phyloP scores from a whole-genome alignment of 2,329 filamentous ascomycete genomes.

The Coniochaeta sp. region DNA sequence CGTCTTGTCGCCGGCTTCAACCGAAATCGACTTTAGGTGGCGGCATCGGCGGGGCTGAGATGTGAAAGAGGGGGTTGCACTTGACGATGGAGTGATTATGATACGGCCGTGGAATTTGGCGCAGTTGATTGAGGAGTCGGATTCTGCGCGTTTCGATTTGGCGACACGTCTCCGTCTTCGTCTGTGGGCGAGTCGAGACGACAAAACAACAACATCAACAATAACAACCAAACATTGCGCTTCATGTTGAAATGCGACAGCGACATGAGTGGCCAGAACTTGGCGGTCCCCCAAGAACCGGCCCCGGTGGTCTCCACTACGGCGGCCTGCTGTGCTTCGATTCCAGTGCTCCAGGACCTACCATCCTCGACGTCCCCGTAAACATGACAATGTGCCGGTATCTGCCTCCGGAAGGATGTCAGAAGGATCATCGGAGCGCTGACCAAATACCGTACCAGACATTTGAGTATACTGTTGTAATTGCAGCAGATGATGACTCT shows the following conservation, averaged over 20 bases:
- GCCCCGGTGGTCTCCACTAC: neutral
- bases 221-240: constrained; percentile 17
- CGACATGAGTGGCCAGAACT: constrained; percentile 15
- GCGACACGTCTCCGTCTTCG: neutral
- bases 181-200: neutral
- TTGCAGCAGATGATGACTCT: neutral
- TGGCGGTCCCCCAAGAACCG: neutral
- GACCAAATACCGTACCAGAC: neutral
- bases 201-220: constrained; percentile 4
- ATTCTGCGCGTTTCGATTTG: neutral
- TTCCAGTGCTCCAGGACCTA: neutral
- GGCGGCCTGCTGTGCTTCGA: neutral
- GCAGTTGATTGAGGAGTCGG: neutral
- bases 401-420: neutral
- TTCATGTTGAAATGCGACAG: constrained; percentile 14
- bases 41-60: neutral
- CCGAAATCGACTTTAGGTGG: neutral
- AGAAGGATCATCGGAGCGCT: neutral
- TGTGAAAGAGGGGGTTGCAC: neutral
- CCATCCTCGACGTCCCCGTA: neutral
- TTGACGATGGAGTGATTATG: neutral
- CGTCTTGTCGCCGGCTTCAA: neutral
- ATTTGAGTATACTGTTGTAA: neutral
- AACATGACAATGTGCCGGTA: neutral
- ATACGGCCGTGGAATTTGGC: neutral